A percentile compares a stretch with the other conserved stretches of the same genome.
Evolutionary conservation across 768 basidiomycete species (phyloP).

Genomic region (Xanthoconium stramineum): DNA sequence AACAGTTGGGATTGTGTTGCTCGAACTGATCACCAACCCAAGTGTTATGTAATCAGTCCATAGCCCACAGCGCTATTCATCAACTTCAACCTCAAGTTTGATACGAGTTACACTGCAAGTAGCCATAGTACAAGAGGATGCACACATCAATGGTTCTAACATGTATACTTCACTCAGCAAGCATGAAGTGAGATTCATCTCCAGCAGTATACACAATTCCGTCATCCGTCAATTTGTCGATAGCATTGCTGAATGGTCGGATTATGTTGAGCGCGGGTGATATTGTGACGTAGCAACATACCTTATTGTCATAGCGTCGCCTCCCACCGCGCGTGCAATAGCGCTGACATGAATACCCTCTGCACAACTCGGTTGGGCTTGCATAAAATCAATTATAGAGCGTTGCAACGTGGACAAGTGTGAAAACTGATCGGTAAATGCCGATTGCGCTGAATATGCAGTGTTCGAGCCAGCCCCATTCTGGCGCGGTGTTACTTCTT

Average conservation of each 20-base stretch:
- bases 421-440: slow-evolving; percentile 44
- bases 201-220: slow-evolving; percentile 78
- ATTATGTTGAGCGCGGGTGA: background rate
- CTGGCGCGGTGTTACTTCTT: slow-evolving; percentile 13
- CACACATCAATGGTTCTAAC: background rate
- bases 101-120: background rate
- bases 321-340: slow-evolving; percentile 64
- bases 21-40: too few species aligned
- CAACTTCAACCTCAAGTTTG: background rate
- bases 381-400: slow-evolving; percentile 65
- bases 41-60: too few species aligned
- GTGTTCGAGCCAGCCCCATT: slow-evolving; percentile 25
- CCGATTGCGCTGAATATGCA: slow-evolving; percentile 42
- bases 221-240: slow-evolving; percentile 76
- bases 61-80: too few species aligned
- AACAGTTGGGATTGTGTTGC: too few species aligned
- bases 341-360: slow-evolving; percentile 75
- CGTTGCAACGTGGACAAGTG: slow-evolving; percentile 59
- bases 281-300: slow-evolving; percentile 25
- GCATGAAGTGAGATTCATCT: slow-evolving; percentile 75
- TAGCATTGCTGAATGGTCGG: slow-evolving; percentile 50
- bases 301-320: slow-evolving; percentile 63
- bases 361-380: slow-evolving; percentile 39
- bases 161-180: slow-evolving; percentile 37
- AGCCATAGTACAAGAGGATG: background rate